A percentile compares a stretch with the other conserved stretches of the same genome.
These are phyloP conservation scores for Podospora conica DNA, from an alignment of 495 filamentous ascomycete genomes.

Conservation along the genomic window DNA sequence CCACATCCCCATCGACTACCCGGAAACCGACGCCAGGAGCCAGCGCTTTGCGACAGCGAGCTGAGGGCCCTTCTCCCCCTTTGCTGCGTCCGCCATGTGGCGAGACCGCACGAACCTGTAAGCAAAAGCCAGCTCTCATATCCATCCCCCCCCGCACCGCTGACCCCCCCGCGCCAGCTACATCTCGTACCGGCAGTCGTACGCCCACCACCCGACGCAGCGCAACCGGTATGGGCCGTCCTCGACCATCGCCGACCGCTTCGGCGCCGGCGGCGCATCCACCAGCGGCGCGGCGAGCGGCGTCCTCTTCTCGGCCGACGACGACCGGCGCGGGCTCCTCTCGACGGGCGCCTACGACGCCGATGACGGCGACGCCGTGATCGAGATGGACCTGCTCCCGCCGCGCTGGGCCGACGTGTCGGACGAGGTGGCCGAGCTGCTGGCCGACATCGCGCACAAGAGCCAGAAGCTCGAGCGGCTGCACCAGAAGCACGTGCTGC, in stretches of 20 bases:
- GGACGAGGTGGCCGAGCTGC: slow-evolving; percentile 80
- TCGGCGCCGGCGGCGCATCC: slow-evolving; percentile 48
- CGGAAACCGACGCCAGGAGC: slow-evolving; percentile 2
- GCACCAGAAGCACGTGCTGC: slow-evolving; percentile 94
- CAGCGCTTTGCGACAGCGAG: slow-evolving; percentile 12
- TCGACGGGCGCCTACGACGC: slow-evolving; percentile 69
- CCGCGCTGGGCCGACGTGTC: slow-evolving; percentile 94
- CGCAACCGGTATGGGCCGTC: slow-evolving; percentile 60
- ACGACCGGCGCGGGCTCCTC: slow-evolving; percentile 84
- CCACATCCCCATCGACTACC: not conserved
- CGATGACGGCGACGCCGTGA: slow-evolving; percentile 85
- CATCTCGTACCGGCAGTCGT: slow-evolving; percentile 98
- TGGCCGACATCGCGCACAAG: slow-evolving; percentile 76
- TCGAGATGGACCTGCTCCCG: slow-evolving; percentile 96
- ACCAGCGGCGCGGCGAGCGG: slow-evolving; percentile 24
- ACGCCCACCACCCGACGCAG: slow-evolving; percentile 88
- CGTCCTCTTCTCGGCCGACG: slow-evolving; percentile 36
- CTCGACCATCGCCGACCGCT: slow-evolving; percentile 58
- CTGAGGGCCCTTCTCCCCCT: slow-evolving; percentile 31
- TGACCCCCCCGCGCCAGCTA: slow-evolving; percentile 51
- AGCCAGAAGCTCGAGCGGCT: slow-evolving; percentile 80
- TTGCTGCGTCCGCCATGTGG: slow-evolving; percentile 68
- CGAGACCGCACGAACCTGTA: slow-evolving; percentile 98
- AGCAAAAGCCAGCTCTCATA: slow-evolving; percentile 14
- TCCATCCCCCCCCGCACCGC: slow-evolving; percentile 7